Base-by-base conservation (phyloP, 306 rosid genomes). In the Datisca glomerata region DNA sequence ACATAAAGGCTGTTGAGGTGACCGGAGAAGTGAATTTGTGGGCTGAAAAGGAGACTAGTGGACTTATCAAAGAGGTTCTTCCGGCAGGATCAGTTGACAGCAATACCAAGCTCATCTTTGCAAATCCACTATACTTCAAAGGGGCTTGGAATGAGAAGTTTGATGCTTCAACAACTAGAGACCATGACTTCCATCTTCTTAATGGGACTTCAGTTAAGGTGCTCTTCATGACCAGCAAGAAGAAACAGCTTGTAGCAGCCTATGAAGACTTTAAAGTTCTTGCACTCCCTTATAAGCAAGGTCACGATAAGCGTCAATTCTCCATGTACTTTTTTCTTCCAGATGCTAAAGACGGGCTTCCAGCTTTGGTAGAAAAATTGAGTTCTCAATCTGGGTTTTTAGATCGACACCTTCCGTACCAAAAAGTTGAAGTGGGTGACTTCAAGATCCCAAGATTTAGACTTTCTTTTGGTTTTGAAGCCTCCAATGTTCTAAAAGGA, bases 1-100 rank as follows among this genome's bases (percentile, higher is more conserved):
- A 19, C 44, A 40, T 45, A 24, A 52, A 89, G 93, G 73, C 86
- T n/a, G 56, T 21, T 53, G 72, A 87, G 64, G 93, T 53, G 64
- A 33, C 27, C 1, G 29, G 51, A 9, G 85, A 69, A 60, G 87
- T 83, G 41, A 78, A 78, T 47, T 47, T 60, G 0, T 78, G 82
- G 82, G 79, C 60, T 12, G 82, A 70, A 33, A 67, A 61, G 40
- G 60, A 70, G 69, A 78, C 82, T 10, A 54, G 55, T 57, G 82
- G 79, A 21, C 76, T 78, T 23, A 63, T 74, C 31, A 55, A 65
- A 53, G 54, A 64, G 12, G 32, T 78, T 65, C 76, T 79, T 61
- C 72, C 82, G 18, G n/a, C 38, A 2, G 57, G 71, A 15, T 64
- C 76, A 3, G 64, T 73, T 8, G 46, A 64, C 45, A 19, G 21